Evolutionary conservation across 352 stramenopile species (phyloP), one percentile per base, ranked within the genome.

Genomic region (Phytophthora quininea): DNA sequence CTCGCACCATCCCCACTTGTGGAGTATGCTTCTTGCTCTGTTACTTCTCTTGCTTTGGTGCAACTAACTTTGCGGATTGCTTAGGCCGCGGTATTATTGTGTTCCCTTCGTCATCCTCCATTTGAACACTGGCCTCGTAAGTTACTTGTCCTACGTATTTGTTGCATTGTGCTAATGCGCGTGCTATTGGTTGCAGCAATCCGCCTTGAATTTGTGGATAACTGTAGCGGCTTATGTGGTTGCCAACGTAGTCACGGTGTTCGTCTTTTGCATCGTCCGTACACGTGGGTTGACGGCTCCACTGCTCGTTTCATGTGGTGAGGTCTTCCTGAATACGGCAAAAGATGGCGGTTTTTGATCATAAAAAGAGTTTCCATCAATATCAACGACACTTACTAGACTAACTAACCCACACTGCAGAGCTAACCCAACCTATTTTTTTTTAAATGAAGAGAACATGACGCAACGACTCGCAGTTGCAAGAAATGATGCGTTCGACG

Each of bases 281-380:
- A 92, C 58, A 54, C 31, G 30, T 97, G 89, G 89, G 83, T 84
- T 8, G 88, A 97, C 60, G 89, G 87, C 42, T 83, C 82, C 1
- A 86, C 71, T 35, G 89, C 82, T 14, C 81, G 88, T 29, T 97
- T 97, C 69, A 96, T 97, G 88, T 97, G 89, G 89, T 97, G 71
- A 85, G 19, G 19, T 24, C 19, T 24, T 24, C 19, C 19, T 24
- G 19, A 24, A 24, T 24, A 24, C 19, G 19, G 19, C 19, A 24
- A 24, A 24, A 24, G 19, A 24, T 24, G 19, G 19, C 19, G 19
- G 19, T 24, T 24, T 24, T 24, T 24, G 19, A 24, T 24, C 19
- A 24, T 24, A 24, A 24, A 24, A 24, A 24, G 19, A 24, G 19
- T 24, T 24, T 24, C 19, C 19, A 24, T 24, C 19, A 24, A 24